A percentile compares a stretch with the other conserved stretches of the same genome.
Evolutionary conservation across 75 land plant genomes (phyloP).

Genomic region (Adiantum capillusveneris): DNA sequence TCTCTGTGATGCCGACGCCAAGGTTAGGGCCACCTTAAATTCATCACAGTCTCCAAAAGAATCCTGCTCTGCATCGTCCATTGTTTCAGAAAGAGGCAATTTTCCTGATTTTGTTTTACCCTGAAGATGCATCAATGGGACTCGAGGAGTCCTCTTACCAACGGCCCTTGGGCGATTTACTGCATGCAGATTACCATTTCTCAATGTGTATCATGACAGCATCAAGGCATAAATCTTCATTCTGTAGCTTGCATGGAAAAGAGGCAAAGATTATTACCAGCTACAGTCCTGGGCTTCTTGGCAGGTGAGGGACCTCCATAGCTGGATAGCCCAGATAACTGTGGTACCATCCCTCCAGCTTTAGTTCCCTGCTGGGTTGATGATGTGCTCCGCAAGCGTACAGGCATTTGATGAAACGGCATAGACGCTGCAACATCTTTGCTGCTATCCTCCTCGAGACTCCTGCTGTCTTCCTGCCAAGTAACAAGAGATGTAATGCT

Average conservation of each 20-base stretch:
- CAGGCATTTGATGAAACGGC: constrained; percentile 5
- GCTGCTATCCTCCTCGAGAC: constrained; percentile 18
- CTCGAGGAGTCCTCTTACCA: constrained; percentile 82
- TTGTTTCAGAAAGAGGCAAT: constrained; percentile 4
- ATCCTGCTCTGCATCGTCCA: constrained; percentile 17
- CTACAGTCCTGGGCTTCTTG: constrained; percentile 45
- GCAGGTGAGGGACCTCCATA: constrained; percentile 69
- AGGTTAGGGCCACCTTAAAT: constrained; percentile 60
- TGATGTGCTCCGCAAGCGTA: neutral
- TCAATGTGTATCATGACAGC: too few relatives aligned
- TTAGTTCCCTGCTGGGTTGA: neutral
- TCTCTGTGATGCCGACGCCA: constrained; percentile 53
- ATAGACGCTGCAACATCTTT: constrained; percentile 16
- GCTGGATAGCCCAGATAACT: constrained; percentile 10
- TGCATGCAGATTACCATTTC: constrained; percentile 2
- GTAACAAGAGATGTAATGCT: neutral
- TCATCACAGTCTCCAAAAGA: constrained; percentile 32
- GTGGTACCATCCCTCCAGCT: neutral
- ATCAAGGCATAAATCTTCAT: too few relatives aligned
- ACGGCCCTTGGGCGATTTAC: constrained; percentile 46
- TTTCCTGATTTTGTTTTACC: constrained; percentile 3
- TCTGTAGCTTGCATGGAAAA: too few relatives aligned
- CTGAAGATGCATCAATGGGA: constrained; percentile 43
- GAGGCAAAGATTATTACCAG: neutral
- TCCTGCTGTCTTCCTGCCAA: constrained; percentile 26